Evolutionary conservation across 2,329 filamentous ascomycete genomes (phyloP), one percentile per base, ranked within the genome.

Genomic region (Alternaria arbusti): DNA sequence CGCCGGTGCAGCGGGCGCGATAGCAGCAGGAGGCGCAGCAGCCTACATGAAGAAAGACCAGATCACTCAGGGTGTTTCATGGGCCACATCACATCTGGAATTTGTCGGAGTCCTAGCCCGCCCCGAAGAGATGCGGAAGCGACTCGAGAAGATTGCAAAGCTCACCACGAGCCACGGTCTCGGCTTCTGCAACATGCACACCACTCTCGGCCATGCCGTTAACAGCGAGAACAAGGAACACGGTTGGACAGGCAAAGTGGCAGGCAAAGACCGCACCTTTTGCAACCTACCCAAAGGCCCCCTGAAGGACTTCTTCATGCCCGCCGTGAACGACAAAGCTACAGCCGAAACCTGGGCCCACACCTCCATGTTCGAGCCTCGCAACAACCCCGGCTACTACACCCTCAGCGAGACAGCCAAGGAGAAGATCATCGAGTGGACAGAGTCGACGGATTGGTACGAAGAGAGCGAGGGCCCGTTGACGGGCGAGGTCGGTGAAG

Each of bases 71-170:
- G 91, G 94, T 8, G 90, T 90, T 83, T 84, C 84, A 10, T 98
- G 94, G 94, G 92, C 92, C 13, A 89, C 91, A 15, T 96, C 92
- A 36, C 96, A 99, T 80, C 88, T 99, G 25, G 92, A 96, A 79
- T 99, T 98, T 74, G 92, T 98, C 1, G 93, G 94, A 3, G 96
- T 93, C 74, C 86, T 99, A 8, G 91, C 92, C 51, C 89, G 92
- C n/a, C 89, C 89, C 5, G 91, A 94, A 71, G 94, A 97, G 75
- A 84, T 98, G 68, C 89, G 90, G 70, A 87, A 89, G 74, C 88
- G 96, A 30, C 85, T 97, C 10, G 82, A 84, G n/a, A 86, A 84
- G 64, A 84, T 97, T 77, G 84, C 87, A n/a, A 84, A 85, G 62
- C 82, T 94, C 20, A 85, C 89, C 32, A 79, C 84, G 49, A 88